These are phyloP conservation scores for Phytomonas serpens DNA, from an alignment of 208 protist genomes.

Conservation along the genomic window DNA sequence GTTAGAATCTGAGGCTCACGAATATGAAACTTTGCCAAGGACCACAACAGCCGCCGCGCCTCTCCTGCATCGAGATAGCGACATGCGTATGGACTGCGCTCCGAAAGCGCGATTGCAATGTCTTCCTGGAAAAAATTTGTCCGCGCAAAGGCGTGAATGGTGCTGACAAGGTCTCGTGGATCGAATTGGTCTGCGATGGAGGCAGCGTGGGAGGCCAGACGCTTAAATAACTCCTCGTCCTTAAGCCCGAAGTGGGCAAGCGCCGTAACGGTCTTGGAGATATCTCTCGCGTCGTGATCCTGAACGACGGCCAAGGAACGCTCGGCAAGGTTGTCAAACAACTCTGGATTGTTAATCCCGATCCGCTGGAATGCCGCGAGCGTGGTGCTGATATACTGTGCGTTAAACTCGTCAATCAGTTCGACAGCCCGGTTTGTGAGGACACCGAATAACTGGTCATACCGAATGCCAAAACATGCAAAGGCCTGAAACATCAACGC, in stretches of 20 bases:
- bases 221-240: conserved; percentile 89
- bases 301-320: conserved; percentile 83
- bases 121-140: conserved; percentile 88
- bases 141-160: conserved; percentile 80
- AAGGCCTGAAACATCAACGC: conserved; percentile 85
- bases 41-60: conserved; percentile 76
- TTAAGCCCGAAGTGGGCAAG: conserved; percentile 88
- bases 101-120: conserved; percentile 80
- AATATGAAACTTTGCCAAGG: conserved; percentile 84
- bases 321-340: conserved; percentile 90
- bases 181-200: conserved; percentile 85
- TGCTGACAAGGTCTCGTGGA: conserved; percentile 68
- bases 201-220: conserved; percentile 80
- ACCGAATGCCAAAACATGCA: conserved; percentile 84
- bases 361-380: conserved; percentile 86
- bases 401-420: conserved; percentile 90
- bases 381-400: conserved; percentile 86
- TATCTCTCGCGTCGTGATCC: conserved; percentile 84
- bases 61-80: conserved; percentile 77
- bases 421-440: conserved; percentile 90
- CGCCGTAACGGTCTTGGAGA: conserved; percentile 76
- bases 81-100: conserved; percentile 77
- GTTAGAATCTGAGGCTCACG: conserved; percentile 76
- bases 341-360: conserved; percentile 89
- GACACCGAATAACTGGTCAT: conserved; percentile 90